Evolutionary conservation across 768 basidiomycete species (phyloP).

Genomic region (Suillus americanus): DNA sequence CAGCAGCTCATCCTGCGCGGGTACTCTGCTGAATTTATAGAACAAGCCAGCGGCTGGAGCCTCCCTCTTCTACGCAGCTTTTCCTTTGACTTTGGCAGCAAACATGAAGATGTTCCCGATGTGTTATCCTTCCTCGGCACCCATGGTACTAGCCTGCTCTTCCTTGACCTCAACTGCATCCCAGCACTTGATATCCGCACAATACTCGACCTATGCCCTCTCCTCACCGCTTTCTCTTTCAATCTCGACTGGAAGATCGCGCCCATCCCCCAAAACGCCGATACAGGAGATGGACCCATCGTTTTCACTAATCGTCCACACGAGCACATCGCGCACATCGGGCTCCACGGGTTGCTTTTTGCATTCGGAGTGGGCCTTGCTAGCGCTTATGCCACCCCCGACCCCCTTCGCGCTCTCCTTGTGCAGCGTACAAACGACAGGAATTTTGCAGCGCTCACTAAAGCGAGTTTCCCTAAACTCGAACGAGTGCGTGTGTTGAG

Average conservation of each 20-base stretch:
- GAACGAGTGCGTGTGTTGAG: conserved; percentile 60
- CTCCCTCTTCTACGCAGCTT: conserved; percentile 60
- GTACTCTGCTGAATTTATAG: conserved; percentile 61
- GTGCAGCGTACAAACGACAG: conserved; percentile 61
- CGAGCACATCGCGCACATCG: conserved; percentile 55
- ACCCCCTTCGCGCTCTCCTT: conserved; percentile 44
- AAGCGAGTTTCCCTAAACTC: conserved; percentile 59
- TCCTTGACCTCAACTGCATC: conserved; percentile 65
- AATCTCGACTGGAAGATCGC: conserved; percentile 73
- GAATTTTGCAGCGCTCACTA: conserved; percentile 55
- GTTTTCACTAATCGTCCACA: conserved; percentile 54
- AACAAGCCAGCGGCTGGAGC: conserved; percentile 67
- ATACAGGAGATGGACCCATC: conserved; percentile 29
- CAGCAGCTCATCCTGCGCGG: conserved; percentile 66
- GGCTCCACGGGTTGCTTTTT: conserved; percentile 65
- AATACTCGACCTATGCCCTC: conserved; percentile 64
- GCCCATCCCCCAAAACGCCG: conserved; percentile 15
- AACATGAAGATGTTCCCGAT: conserved; percentile 52
- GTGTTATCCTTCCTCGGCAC: conserved; percentile 53
- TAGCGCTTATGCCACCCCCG: conserved; percentile 39
- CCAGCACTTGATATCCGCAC: conserved; percentile 54
- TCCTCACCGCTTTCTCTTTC: conserved; percentile 63
- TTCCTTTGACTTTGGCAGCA: conserved; percentile 48
- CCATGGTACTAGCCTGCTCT: conserved; percentile 58
- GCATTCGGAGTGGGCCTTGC: conserved; percentile 68